Percentiles rank a stretch among this genome's conserved stretches.
Conservation (phyloP, 805 yeast species). For the Ogataea pignaliae region DNA sequence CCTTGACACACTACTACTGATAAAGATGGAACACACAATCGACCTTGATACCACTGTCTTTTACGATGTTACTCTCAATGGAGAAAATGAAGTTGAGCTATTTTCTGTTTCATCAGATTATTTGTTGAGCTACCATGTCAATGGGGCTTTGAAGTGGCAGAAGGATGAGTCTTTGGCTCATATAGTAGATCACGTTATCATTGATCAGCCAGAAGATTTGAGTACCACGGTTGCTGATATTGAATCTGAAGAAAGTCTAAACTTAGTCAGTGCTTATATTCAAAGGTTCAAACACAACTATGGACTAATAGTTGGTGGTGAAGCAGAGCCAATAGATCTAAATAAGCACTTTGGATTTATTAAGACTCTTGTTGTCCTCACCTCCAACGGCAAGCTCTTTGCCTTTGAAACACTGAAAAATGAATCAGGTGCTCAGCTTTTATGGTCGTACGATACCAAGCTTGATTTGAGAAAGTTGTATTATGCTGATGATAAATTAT, state of each 20-base stretch:
- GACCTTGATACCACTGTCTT: constrained; percentile 14
- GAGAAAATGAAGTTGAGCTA: constrained; percentile 8
- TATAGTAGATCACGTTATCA: constrained; percentile 31
- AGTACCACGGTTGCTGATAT: constrained; percentile 26
- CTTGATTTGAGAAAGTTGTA: constrained; percentile 3
- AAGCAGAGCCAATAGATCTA: constrained; percentile 13
- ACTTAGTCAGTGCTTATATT: constrained; percentile 28
- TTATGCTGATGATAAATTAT: constrained; percentile 5
- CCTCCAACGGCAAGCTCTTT: constrained; percentile 36
- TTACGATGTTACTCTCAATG: constrained; percentile 7
- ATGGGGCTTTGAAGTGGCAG: constrained; percentile 33
- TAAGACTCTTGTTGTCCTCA: constrained; percentile 39
- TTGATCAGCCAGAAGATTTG: constrained; percentile 22
- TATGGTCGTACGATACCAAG: constrained; percentile 34
- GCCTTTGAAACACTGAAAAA: constrained; percentile 39
- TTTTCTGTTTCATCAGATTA: constrained; percentile 11
- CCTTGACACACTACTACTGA: constrained; percentile 1
- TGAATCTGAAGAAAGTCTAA: constrained; percentile 26
- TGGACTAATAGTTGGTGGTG: constrained; percentile 9
- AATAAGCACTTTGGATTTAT: constrained; percentile 40
- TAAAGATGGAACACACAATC: constrained; percentile 8
- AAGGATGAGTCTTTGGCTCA: constrained; percentile 41
- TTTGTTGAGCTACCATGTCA: constrained; percentile 12
- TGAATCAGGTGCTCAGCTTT: constrained; percentile 4
- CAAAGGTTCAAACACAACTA: constrained; percentile 30